These are phyloP conservation scores for Aspergillus chevalieri DNA, from an alignment of 2,329 filamentous ascomycete species.

Conservation along the genomic window DNA sequence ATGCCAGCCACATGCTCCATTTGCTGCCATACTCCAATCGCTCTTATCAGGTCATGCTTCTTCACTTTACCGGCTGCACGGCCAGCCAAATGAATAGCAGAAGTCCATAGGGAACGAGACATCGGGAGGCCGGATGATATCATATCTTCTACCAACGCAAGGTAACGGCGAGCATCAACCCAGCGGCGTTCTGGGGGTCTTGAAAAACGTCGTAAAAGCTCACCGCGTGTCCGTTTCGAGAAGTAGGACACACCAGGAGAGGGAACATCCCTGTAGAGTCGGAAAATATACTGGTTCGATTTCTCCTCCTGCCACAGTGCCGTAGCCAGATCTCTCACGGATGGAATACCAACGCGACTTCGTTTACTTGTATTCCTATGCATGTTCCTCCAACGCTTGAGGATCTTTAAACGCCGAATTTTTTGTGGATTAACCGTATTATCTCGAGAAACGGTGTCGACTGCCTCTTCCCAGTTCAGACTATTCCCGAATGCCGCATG, in stretches of 20 bases:
- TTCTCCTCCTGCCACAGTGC: constrained; percentile 40
- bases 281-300: constrained; percentile 46
- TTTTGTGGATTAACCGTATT: constrained; percentile 16
- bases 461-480: constrained; percentile 20
- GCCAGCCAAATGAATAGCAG: constrained; percentile 71
- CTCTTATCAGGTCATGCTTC: constrained; percentile 57
- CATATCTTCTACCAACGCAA: constrained; percentile 77
- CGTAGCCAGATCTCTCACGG: constrained; percentile 34
- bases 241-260: constrained; percentile 50
- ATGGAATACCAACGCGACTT: constrained; percentile 28
- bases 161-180: constrained; percentile 66
- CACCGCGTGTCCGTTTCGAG: constrained; percentile 49
- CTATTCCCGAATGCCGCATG: constrained; percentile 14
- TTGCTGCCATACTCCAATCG: constrained; percentile 74
- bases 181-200: constrained; percentile 38
- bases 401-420: not conserved
- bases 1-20: constrained; percentile 73
- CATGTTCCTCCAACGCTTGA: not conserved
- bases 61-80: constrained; percentile 59
- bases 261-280: constrained; percentile 48
- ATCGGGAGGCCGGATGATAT: constrained; percentile 66
- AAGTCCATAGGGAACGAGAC: constrained; percentile 68
- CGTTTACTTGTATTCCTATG: not conserved
- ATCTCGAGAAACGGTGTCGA: constrained; percentile 33
- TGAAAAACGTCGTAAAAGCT: constrained; percentile 63